Base-by-base conservation (phyloP, 805 yeast species). In the Candida nemodendra region DNA sequence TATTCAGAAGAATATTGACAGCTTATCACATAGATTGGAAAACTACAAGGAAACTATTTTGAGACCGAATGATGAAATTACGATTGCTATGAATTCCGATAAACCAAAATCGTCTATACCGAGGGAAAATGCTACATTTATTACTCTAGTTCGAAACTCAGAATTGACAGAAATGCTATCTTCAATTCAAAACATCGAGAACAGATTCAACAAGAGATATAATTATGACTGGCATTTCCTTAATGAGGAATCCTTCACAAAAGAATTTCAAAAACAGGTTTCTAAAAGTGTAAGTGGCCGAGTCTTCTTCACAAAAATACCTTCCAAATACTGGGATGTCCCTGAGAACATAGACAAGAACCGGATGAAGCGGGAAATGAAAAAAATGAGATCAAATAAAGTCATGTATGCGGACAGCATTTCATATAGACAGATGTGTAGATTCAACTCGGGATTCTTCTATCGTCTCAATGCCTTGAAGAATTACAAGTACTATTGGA, bases 391-490 rank as follows among this genome's bases (percentile, higher is more conserved):
- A 4, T 44, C 57, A 15, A 42, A 50, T 27, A 42, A 50, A 9
- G 69, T 80, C 18, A 65, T 73, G 9, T 84, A 84, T 54, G 89
- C 81, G 12, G 76, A 65, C 11, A 67, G 74, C 12, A 74, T 76
- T 37, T 66, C 78, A 13, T 85, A 85, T 56, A 68, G 91, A 45
- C 83, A 81, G 56, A 85, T 85, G 95, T 71, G 74, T 41, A 53
- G 76, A 21, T 71, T 56, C 44, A 64, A 60, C 36, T 60, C 67
- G 21, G 76, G 76, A 43, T 82, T 80, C 48, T 75, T 76, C 57
- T 76, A 69, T 62, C 66, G 71, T 48, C 66, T 72, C 53, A 65
- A 66, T 21, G 57, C 71, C 24, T 47, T 76, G 57, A 50, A 58
- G 15, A 63, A 63, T 4, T 76, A 72, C 54, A 71, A 70, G 36